phyloP scores from a whole-genome alignment of 1,139 yeast species.

The Yamadazyma epiphylla region DNA sequence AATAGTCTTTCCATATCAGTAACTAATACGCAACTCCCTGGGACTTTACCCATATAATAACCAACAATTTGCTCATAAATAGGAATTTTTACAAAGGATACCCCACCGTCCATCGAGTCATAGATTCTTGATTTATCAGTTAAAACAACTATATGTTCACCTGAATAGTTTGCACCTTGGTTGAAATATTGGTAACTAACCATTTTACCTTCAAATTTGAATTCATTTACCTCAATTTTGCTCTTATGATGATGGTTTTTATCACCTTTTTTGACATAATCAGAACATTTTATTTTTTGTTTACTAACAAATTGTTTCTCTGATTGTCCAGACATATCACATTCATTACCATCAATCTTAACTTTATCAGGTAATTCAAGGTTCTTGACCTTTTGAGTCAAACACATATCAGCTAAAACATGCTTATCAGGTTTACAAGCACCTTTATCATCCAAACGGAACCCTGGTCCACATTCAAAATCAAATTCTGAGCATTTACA shows the following conservation, averaged over 20 bases:
- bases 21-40: constrained; percentile 62
- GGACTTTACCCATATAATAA: constrained; percentile 56
- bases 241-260: constrained; percentile 20
- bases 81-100: constrained; percentile 47
- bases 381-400: constrained; percentile 14
- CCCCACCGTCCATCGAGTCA: constrained; percentile 80
- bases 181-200: constrained; percentile 57
- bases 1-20: constrained; percentile 50
- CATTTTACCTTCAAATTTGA: constrained; percentile 43
- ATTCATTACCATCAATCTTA: constrained; percentile 49
- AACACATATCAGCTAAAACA: constrained; percentile 26
- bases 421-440: constrained; percentile 53
- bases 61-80: constrained; percentile 48
- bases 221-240: constrained; percentile 16
- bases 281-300: constrained; percentile 30
- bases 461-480: constrained; percentile 71
- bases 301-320: constrained; percentile 21
- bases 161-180: constrained; percentile 35
- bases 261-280: constrained; percentile 27
- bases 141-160: constrained; percentile 70
- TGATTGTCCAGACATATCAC: constrained; percentile 29
- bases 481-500: constrained; percentile 68
- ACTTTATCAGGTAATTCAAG: constrained; percentile 34
- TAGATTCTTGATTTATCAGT: constrained; percentile 50
- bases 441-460: constrained; percentile 31